Conservation (phyloP, 352 stramenopile genomes). For the Pythium phragmitis region DNA sequence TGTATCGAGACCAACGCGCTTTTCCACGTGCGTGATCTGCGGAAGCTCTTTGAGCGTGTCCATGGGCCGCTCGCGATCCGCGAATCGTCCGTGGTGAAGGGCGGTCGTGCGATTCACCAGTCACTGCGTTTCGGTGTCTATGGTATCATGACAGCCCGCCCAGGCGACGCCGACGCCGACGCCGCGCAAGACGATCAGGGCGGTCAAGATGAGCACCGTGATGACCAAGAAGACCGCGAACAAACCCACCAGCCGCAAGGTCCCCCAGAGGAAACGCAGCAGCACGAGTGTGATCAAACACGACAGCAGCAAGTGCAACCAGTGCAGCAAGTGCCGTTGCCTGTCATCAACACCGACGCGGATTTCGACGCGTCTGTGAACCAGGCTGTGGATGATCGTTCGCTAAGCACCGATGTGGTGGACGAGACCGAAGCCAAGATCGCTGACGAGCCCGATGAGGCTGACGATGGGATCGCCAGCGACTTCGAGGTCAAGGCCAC, state of each 20-base stretch:
- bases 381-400: too few species aligned
- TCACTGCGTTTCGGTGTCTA: neutral
- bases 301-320: too few species aligned
- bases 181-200: neutral
- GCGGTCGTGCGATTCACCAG: neutral
- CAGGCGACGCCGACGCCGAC: neutral
- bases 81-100: neutral
- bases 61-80: neutral
- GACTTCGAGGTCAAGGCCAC: neutral
- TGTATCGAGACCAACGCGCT: neutral
- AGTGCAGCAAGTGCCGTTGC: too few species aligned
- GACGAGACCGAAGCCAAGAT: too few species aligned
- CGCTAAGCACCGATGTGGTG: too few species aligned
- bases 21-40: neutral
- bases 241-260: too few species aligned
- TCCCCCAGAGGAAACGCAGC: too few species aligned
- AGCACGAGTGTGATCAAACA: too few species aligned
- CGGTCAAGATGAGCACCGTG: neutral
- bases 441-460: too few species aligned
- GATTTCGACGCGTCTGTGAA: too few species aligned
- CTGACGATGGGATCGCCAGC: neutral
- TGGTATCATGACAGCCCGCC: neutral
- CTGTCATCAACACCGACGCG: too few species aligned
- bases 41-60: neutral
- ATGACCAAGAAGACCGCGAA: neutral